These are phyloP conservation scores for Inga oerstediana DNA, from an alignment of 306 rosid species.

Conservation along the genomic window DNA sequence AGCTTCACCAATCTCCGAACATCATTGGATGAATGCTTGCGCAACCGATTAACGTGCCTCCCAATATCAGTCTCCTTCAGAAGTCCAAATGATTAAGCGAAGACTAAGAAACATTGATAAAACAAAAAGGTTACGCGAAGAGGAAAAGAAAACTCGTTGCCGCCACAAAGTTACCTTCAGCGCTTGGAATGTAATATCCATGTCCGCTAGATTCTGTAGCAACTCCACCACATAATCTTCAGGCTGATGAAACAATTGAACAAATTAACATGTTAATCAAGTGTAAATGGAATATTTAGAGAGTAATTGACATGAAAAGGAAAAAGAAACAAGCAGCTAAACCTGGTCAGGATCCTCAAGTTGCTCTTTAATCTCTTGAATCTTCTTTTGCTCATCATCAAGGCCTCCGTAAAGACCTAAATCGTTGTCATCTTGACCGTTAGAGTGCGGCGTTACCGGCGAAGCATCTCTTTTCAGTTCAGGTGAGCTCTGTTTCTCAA, in stretches of 20 bases:
- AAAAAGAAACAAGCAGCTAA: background rate
- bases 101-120: background rate
- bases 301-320: background rate
- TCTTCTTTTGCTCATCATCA: conserved; percentile 82
- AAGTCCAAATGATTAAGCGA: conserved; percentile 10
- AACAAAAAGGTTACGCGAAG: background rate
- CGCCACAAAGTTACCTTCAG: conserved; percentile 53
- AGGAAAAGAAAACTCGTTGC: background rate
- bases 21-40: conserved; percentile 81
- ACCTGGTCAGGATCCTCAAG: conserved; percentile 88
- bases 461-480: conserved; percentile 36
- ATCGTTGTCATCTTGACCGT: conserved; percentile 44
- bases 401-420: conserved; percentile 74
- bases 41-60: conserved; percentile 87
- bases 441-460: conserved; percentile 71
- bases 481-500: conserved; percentile 34
- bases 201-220: conserved; percentile 88
- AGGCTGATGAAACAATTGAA: conserved; percentile 44
- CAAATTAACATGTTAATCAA: background rate
- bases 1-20: conserved; percentile 93
- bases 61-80: conserved; percentile 93
- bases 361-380: conserved; percentile 81
- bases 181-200: conserved; percentile 96
- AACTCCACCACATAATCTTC: conserved; percentile 76
- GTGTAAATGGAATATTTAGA: background rate